Base-by-base conservation (phyloP, 2,329 filamentous ascomycete species). In the Pseudogymnoascus sp. region DNA sequence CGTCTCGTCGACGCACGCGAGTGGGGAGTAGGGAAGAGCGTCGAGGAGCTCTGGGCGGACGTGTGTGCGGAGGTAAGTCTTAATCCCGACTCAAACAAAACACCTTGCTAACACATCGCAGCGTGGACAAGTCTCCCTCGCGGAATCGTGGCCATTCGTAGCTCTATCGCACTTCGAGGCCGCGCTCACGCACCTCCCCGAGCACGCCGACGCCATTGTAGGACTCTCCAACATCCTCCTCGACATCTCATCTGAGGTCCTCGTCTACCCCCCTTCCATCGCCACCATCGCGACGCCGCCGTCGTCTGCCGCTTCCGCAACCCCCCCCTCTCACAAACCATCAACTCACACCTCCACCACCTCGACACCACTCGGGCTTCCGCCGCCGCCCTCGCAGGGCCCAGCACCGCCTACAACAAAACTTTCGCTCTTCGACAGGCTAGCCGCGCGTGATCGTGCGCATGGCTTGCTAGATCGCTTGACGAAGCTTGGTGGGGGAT, bases 381-480 rank as follows among this genome's bases (percentile, higher is more conserved):
- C 60, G 4, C 25, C 60, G 21, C 37, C 41, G 21, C 21, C 60
- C 60, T 12, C 21, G 3, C 25, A 31, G 9, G 41, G 35, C 7
- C 59, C 21, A 5, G 37, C 40, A 23, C 63, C 68, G 2, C 64
- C 68, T 25, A 69, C 71, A 9, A 67, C 69, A 5, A 18, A 55
- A 12, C 45, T 55, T 2, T 9, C 45, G 6, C 63, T 69, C 28
- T 65, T 73, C 3, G 92, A 95, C 73, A 86, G 92, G 9, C 84
- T 97, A n/a, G 90, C 93, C 3, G 90, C 93, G 14, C 86, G 93
- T 18, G 95, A 97, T 72, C 84, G 95, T 60, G 95, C 95, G 0
- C 95, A 92, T 71, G 89, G 88, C 11, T 81, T 99, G 14, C 80
- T 99, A 2, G 89, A 89, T 0, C 85, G 86, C 0, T 78, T 97